A percentile compares a stretch with the other conserved stretches of the same genome.
Evolutionary conservation across 1,284 basidiomycete genomes (phyloP).

Genomic region (Ceratobasidium sp.): DNA sequence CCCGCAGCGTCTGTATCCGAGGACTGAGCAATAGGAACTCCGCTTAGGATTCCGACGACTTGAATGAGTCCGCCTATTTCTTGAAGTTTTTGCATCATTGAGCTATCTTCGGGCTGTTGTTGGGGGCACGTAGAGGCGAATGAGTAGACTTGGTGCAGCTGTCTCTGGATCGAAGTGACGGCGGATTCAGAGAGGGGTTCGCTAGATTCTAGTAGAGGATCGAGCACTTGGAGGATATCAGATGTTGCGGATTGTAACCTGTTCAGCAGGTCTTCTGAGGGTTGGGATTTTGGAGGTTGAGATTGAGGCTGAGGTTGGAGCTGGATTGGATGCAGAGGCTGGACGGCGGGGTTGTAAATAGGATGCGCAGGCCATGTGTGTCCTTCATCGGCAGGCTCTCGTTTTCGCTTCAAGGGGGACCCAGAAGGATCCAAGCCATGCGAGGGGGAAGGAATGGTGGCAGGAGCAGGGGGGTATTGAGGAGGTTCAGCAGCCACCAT

Average conservation of each 20-base stretch:
- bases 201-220: constrained; percentile 60
- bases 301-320: neutral
- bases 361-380: constrained; percentile 31
- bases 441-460: neutral
- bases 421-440: too few relatives aligned
- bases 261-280: constrained; percentile 61
- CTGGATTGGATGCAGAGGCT: too few relatives aligned
- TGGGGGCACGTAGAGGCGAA: constrained; percentile 70
- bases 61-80: constrained; percentile 79
- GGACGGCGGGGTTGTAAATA: constrained; percentile 32
- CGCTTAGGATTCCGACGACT: constrained; percentile 77
- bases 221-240: constrained; percentile 20
- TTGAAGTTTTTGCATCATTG: constrained; percentile 67
- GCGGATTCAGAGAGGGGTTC: constrained; percentile 64
- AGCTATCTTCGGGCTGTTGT: constrained; percentile 48
- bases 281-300: constrained; percentile 63
- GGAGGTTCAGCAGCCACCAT: constrained; percentile 21
- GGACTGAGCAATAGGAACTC: constrained; percentile 57
- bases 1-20: constrained; percentile 13
- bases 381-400: constrained; percentile 15
- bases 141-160: constrained; percentile 76
- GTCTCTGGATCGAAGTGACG: constrained; percentile 71
- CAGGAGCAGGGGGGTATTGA: neutral
- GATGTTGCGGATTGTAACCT: constrained; percentile 57
- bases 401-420: constrained; percentile 31